Base-by-base conservation (phyloP, 2,329 filamentous ascomycete species). In the Elsinoe necatrix region DNA sequence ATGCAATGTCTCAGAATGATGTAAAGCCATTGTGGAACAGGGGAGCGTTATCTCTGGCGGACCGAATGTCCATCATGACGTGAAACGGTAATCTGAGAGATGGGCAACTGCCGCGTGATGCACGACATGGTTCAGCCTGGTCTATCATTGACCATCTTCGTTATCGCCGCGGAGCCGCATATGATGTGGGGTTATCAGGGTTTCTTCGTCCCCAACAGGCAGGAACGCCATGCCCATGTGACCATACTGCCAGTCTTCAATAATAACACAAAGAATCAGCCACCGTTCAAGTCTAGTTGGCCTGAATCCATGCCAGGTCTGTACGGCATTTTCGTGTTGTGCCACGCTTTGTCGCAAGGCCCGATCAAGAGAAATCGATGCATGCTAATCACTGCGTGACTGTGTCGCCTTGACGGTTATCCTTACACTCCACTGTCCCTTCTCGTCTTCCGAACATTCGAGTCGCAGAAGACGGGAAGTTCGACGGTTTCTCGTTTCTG, bases 1-100 rank as follows among this genome's bases (percentile, higher is more conserved):
- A 16, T 23, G 18, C 23, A 39, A 52, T 37, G 48, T 52, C 48
- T 52, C 48, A 52, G 48, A 52, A 31, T 52, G 48, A 52, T 52
- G 48, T 52, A 23, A 34, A 37, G 41, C 27, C 48, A 52, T 21
- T 29, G 31, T 52, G 48, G 48, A 52, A 52, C 48, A 52, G 48
- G 48, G 31, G 31, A 37, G 48, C 48, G 29, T 52, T 52, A 52
- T 52, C 48, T 52, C 48, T 52, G 12, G 45, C 29, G 14, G 21
- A 23, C 21, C 45, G 16, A 23, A 35, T 52, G 48, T 52, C 48
- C 48, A 52, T 23, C 48, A 52, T 52, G 48, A 52, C 48, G 48
- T 50, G 45, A 37, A 52, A 37, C 48, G 48, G 48, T 45, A 52
- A 34, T 29, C 29, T 29, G n/a, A 37, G 29, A 21, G 31, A 52